These are phyloP conservation scores for Chrysoporthe deuterocubensis DNA, from an alignment of 2,329 filamentous ascomycete genomes.

Conservation along the genomic window DNA sequence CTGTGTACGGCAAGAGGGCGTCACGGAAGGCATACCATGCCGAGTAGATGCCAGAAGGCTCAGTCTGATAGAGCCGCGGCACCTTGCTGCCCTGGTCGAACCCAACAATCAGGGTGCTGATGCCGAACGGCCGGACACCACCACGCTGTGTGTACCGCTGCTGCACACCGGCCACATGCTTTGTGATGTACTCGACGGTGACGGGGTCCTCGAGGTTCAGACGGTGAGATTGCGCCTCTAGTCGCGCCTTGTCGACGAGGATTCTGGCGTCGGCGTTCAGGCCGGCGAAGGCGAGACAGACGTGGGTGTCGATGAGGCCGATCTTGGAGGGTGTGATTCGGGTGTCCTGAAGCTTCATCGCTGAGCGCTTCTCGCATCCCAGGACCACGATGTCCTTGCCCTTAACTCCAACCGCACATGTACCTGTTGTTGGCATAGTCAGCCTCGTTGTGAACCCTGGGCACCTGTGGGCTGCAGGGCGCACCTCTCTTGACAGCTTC, in stretches of 20 bases:
- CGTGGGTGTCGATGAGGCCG: constrained; percentile 91
- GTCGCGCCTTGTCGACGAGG: constrained; percentile 94
- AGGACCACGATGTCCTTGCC: constrained; percentile 92
- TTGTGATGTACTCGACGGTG: constrained; percentile 98
- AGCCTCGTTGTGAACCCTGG: constrained; percentile 1
- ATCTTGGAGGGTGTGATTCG: constrained; percentile 99
- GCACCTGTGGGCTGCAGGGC: constrained; percentile 28
- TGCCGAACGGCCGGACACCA: constrained; percentile 97
- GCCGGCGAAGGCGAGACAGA: constrained; percentile 95
- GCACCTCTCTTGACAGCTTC: constrained; percentile 98
- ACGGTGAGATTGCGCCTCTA: constrained; percentile 97
- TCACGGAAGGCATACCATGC: constrained; percentile 72
- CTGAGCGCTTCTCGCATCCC: constrained; percentile 97
- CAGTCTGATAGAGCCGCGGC: constrained; percentile 93
- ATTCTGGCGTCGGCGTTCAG: constrained; percentile 98
- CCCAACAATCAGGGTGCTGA: constrained; percentile 97
- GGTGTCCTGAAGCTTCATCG: constrained; percentile 99
- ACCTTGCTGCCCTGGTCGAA: constrained; percentile 92
- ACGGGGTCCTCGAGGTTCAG: constrained; percentile 97
- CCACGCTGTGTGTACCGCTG: constrained; percentile 99
- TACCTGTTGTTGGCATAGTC: constrained; percentile 61
- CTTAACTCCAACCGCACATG: constrained; percentile 97
- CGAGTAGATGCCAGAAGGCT: constrained; percentile 99
- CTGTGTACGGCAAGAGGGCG: constrained; percentile 26
- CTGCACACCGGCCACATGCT: constrained; percentile 97